Conservation (phyloP, 805 yeast genomes). For the Cephaloascus albidus region DNA sequence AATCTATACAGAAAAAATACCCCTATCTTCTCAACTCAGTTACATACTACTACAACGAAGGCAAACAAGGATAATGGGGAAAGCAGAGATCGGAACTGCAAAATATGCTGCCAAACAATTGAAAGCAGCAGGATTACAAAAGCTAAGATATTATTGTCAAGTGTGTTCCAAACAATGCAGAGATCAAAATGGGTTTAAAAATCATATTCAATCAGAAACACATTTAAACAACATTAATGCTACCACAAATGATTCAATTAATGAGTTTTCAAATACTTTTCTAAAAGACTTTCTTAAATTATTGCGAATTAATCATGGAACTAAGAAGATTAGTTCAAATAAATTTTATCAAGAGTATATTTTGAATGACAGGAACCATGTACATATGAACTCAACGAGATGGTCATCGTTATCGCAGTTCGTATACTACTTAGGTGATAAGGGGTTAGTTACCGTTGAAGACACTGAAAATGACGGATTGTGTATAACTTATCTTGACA, state of each 20-base stretch:
- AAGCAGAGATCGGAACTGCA: slow-evolving; percentile 36
- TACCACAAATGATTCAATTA: slow-evolving; percentile 39
- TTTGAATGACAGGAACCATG: slow-evolving; percentile 61
- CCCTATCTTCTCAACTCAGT: no score
- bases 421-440: slow-evolving; percentile 46
- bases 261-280: slow-evolving; percentile 52
- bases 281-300: slow-evolving; percentile 53
- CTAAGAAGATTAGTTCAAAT: slow-evolving; percentile 71
- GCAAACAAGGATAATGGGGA: slow-evolving; percentile 10
- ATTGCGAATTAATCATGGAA: slow-evolving; percentile 67
- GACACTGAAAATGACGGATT: slow-evolving; percentile 22
- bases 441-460: slow-evolving; percentile 47
- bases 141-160: slow-evolving; percentile 82
- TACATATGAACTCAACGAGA: slow-evolving; percentile 84
- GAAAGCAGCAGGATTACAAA: slow-evolving; percentile 79
- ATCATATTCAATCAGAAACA: slow-evolving; percentile 76
- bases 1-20: no score
- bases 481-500: slow-evolving; percentile 44
- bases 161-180: slow-evolving; percentile 89
- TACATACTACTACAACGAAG: no score
- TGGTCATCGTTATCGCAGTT: slow-evolving; percentile 69
- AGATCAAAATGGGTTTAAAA: slow-evolving; percentile 91
- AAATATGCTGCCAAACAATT: slow-evolving; percentile 66
- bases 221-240: slow-evolving; percentile 54
- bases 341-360: slow-evolving; percentile 87